Evolutionary conservation across 2,329 filamentous ascomycete species (phyloP).

Genomic region (Fusarium buxicola): DNA sequence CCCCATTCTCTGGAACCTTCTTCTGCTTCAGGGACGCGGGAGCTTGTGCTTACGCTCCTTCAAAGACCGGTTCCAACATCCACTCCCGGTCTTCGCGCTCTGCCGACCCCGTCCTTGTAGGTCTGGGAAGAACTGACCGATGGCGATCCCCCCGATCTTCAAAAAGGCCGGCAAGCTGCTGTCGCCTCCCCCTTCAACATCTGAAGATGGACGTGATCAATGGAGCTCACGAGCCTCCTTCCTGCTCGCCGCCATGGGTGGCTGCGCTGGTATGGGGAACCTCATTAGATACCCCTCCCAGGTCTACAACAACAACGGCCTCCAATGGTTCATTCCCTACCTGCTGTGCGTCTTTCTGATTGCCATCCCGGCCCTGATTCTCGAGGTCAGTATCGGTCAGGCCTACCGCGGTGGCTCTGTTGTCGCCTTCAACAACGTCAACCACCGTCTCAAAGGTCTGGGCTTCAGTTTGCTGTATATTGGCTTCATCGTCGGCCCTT

Average conservation of each 20-base stretch:
- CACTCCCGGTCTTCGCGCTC: too few species aligned
- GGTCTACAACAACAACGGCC: conserved; percentile 69
- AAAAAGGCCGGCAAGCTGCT: conserved; percentile 50
- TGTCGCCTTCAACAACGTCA: conserved; percentile 65
- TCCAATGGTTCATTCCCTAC: conserved; percentile 72
- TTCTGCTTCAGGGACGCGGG: neutral
- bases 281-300: conserved; percentile 68
- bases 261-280: conserved; percentile 69
- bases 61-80: neutral
- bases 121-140: too few species aligned
- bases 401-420: conserved; percentile 67
- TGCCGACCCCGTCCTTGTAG: too few species aligned
- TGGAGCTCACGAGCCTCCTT: conserved; percentile 68
- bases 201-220: conserved; percentile 60
- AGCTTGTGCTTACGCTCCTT: neutral
- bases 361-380: conserved; percentile 66
- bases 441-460: conserved; percentile 64
- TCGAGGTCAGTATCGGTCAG: conserved; percentile 77
- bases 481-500: conserved; percentile 66
- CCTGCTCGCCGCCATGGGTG: conserved; percentile 68
- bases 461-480: conserved; percentile 65
- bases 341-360: conserved; percentile 65
- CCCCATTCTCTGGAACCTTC: neutral
- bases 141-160: conserved; percentile 38
- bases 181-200: conserved; percentile 52